Conservation (phyloP, 2,329 filamentous ascomycete species). For the Chalaropsis thielavioides region DNA sequence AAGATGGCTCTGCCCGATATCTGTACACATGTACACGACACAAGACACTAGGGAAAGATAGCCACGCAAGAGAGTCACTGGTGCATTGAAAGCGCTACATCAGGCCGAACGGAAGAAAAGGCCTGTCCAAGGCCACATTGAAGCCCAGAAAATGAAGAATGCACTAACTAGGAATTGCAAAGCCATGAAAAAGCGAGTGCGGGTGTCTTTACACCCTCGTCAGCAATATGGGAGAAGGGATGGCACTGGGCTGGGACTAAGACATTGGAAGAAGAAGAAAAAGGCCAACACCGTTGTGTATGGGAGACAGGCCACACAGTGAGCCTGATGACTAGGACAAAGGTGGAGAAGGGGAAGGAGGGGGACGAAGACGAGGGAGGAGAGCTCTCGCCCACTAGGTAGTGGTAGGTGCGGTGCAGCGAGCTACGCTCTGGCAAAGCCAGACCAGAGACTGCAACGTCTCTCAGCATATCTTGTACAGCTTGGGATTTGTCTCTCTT, state of each 20-base stretch:
- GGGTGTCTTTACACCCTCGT: neutral
- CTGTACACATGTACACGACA: neutral
- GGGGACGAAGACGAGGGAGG: neutral
- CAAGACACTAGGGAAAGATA: no score
- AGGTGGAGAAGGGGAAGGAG: neutral
- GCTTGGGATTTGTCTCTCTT: neutral
- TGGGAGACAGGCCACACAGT: neutral
- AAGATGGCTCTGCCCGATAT: neutral
- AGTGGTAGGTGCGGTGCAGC: neutral
- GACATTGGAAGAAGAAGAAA: neutral
- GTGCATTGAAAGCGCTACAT: no score
- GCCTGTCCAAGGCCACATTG: no score
- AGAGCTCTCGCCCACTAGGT: neutral
- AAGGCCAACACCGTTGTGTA: neutral
- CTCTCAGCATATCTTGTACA: neutral
- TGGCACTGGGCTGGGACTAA: neutral
- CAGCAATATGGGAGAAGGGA: neutral
- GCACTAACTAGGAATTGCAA: no score
- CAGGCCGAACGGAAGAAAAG: no score
- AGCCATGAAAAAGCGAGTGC: no score
- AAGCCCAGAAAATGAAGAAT: no score
- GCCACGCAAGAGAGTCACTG: no score
- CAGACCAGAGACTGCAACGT: neutral
- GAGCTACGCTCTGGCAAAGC: neutral
- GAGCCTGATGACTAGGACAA: neutral